phyloP scores from a whole-genome alignment of 352 stramenopile species.

The Saprolegnia parasitica region DNA sequence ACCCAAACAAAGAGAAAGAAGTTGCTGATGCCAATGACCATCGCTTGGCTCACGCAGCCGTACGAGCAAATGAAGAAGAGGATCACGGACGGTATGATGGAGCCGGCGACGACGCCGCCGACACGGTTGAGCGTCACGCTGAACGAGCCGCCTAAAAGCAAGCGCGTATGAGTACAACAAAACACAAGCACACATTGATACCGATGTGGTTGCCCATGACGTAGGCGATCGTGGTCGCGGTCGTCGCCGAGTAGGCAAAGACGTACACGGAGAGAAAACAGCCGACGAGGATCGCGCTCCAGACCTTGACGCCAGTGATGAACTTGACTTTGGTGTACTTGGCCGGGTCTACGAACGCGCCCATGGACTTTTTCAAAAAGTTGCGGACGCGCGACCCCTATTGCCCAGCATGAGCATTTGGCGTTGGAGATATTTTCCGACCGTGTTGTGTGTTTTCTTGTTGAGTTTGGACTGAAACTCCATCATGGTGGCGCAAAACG shows the following conservation, averaged over 20 bases:
- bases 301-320: constrained; percentile 51
- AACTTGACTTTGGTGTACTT: constrained; percentile 44
- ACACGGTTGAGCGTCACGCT: constrained; percentile 79
- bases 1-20: constrained; percentile 70
- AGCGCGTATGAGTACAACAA: background rate
- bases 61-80: constrained; percentile 76
- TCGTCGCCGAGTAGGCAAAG: constrained; percentile 65
- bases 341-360: constrained; percentile 42
- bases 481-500: constrained; percentile 71
- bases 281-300: constrained; percentile 53
- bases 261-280: constrained; percentile 68
- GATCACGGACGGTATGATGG: constrained; percentile 75
- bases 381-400: constrained; percentile 39
- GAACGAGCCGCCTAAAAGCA: constrained; percentile 57
- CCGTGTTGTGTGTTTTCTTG: constrained; percentile 45
- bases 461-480: constrained; percentile 65
- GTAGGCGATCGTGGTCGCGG: constrained; percentile 56
- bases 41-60: constrained; percentile 40
- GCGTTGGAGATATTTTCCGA: no score
- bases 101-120: constrained; percentile 72
- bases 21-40: constrained; percentile 49
- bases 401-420: background rate
- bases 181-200: no score
- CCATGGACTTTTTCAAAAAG: constrained; percentile 49
- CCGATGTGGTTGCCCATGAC: constrained; percentile 78